Base-by-base conservation (phyloP, 352 stramenopile genomes). In the Pythium phragmiticola region DNA sequence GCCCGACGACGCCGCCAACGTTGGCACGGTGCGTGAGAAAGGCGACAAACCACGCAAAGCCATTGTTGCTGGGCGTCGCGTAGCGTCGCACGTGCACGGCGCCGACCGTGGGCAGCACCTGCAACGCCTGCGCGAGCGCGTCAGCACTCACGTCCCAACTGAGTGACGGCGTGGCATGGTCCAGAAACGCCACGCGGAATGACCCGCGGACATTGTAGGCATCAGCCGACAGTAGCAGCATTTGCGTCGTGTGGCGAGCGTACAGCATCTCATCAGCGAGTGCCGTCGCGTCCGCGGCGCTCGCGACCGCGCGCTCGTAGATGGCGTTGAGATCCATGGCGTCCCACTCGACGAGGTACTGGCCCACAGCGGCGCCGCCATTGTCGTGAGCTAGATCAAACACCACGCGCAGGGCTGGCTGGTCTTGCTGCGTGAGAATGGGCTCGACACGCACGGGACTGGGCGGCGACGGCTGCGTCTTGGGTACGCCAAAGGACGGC, bases 291-390 rank as follows among this genome's bases (percentile, higher is more conserved):
- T 62, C 68, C 0, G 55, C 54, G 41, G 68, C 33, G 51, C 72
- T 71, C 3, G 59, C 60, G 4, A 80, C 65, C 1, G 77, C 77
- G 9, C 65, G 72, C 7, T 66, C 47, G 23, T 79, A 60, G 9
- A 93, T 66, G 7, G 82, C 78, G 13, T 88, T 77, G 8, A 95
- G 57, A 47, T 93, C 89, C 74, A 98, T 91, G 3, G 76, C 80
- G 64, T 98, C 94, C 92, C 92, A 99, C 49, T 98, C 90, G 52
- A 99, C 85, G 59, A 92, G 90, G 68, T 97, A 97, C 58, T 90
- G 74, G 13, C 72, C 95, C n/a, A 97, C 80, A 1, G 72, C 67
- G 0, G 83, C 78, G 8, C 92, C 92, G 7, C 92, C 92, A 48
- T 95, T 80, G 62, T 97, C 78, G 57, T 82, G 78, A 12, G 70